Conservation (phyloP, 257 asterid species). For the Solanum habrochaites region DNA sequence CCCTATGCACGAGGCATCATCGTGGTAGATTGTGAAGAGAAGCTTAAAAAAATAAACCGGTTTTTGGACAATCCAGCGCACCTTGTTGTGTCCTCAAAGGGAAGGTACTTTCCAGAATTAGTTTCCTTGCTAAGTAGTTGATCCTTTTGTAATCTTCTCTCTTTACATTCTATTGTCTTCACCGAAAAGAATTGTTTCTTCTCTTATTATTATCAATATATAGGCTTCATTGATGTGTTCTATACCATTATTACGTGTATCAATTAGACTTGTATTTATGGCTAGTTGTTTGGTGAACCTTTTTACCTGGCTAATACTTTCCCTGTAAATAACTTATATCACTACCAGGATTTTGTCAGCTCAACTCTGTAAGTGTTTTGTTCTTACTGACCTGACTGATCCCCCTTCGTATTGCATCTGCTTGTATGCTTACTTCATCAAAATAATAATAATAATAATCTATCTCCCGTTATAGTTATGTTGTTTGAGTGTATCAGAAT, state of each 20-base stretch:
- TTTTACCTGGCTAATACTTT: not conserved
- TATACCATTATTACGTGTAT: not conserved
- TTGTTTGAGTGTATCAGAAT: not conserved
- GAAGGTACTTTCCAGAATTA: constrained; percentile 31
- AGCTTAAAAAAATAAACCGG: constrained; percentile 18
- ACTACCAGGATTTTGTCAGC: not conserved
- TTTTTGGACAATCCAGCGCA: constrained; percentile 35
- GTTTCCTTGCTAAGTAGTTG: not conserved
- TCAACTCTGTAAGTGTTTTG: not conserved
- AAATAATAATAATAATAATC: not conserved
- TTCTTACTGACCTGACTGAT: not conserved
- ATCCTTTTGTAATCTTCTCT: not conserved
- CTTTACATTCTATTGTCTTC: not conserved
- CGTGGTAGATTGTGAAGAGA: constrained; percentile 25
- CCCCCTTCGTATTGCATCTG: not conserved
- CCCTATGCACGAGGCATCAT: constrained; percentile 42
- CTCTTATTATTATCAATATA: not conserved
- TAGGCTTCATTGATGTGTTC: not conserved
- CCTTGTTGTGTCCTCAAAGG: constrained; percentile 41
- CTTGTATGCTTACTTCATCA: not conserved
- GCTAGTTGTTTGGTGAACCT: not conserved
- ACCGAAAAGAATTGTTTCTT: not conserved
- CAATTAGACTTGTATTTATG: not conserved
- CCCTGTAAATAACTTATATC: not conserved
- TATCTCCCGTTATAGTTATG: not conserved